These are phyloP conservation scores for Cupressus sempervirens DNA, from an alignment of 75 land plant genomes.

Conservation along the genomic window DNA sequence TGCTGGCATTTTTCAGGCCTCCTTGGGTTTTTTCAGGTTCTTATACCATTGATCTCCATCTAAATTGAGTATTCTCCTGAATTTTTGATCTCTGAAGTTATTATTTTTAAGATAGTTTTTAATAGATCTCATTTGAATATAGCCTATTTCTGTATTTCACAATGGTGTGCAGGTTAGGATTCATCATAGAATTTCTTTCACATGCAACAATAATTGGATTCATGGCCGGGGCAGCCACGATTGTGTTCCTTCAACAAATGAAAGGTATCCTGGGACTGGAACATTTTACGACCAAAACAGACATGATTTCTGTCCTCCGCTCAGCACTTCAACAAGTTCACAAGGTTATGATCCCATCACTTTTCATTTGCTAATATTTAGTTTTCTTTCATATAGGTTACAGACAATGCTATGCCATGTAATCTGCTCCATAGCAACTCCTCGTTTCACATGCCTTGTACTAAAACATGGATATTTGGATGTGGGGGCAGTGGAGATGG, in stretches of 20 bases:
- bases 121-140: no score
- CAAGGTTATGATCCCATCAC: slow-evolving; percentile 38
- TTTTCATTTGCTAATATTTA: no score
- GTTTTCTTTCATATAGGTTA: not conserved
- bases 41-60: not conserved
- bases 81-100: not conserved
- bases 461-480: not conserved
- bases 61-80: no score
- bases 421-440: not conserved
- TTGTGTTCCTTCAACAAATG: slow-evolving; percentile 74
- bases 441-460: not conserved
- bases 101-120: no score
- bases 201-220: slow-evolving; percentile 86
- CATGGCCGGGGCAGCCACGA: slow-evolving; percentile 86
- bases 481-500: slow-evolving; percentile 64
- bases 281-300: slow-evolving; percentile 61
- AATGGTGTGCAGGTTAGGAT: slow-evolving; percentile 17
- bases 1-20: slow-evolving; percentile 70
- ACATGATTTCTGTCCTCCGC: slow-evolving; percentile 55
- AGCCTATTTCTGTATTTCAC: no score
- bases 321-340: slow-evolving; percentile 60
- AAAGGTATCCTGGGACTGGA: slow-evolving; percentile 65
- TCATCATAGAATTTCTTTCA: slow-evolving; percentile 42
- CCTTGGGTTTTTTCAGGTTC: slow-evolving; percentile 71
- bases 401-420: not conserved